phyloP scores from a whole-genome alignment of 23 red algal genomes.

The Gracilaria gracilis region DNA sequence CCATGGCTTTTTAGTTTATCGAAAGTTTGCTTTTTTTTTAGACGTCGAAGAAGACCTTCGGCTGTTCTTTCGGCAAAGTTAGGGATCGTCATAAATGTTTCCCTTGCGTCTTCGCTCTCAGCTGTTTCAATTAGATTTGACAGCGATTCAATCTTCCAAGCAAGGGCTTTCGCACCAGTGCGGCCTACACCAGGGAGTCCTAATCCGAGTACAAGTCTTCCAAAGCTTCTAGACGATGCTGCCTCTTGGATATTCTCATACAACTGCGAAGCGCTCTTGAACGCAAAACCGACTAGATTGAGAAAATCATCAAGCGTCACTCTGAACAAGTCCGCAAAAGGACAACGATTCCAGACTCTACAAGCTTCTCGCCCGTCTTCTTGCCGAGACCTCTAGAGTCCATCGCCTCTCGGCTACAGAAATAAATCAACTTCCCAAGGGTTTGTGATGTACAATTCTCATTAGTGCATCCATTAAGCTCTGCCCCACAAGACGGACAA shows the following conservation, averaged over 20 bases:
- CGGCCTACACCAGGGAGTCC: constrained; percentile 66
- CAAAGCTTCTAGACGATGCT: constrained; percentile 25
- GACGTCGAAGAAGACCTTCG: constrained; percentile 40
- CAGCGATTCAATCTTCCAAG: constrained; percentile 32
- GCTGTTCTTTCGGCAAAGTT: constrained; percentile 67
- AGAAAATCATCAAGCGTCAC: constrained; percentile 59
- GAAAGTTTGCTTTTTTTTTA: constrained; percentile 9
- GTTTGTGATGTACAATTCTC: constrained; percentile 49
- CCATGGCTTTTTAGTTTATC: constrained; percentile 56
- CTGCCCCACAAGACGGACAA: constrained; percentile 62
- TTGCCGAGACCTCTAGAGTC: constrained; percentile 73
- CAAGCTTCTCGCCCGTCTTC: constrained; percentile 65
- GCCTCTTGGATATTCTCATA: constrained; percentile 48
- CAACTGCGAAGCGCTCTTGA: constrained; percentile 62
- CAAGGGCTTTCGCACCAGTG: constrained; percentile 48
- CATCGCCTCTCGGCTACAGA: constrained; percentile 54
- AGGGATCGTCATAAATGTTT: constrained; percentile 37
- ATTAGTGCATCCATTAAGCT: constrained; percentile 64
- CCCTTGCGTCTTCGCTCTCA: neutral
- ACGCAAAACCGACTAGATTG: constrained; percentile 51
- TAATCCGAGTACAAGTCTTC: constrained; percentile 60
- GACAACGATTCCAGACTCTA: constrained; percentile 50
- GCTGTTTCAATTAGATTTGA: constrained; percentile 26
- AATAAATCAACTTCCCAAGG: constrained; percentile 68
- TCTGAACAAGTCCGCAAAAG: constrained; percentile 64